Conservation (phyloP, 75 land plant species). For the Isoetes taiwanensis region DNA sequence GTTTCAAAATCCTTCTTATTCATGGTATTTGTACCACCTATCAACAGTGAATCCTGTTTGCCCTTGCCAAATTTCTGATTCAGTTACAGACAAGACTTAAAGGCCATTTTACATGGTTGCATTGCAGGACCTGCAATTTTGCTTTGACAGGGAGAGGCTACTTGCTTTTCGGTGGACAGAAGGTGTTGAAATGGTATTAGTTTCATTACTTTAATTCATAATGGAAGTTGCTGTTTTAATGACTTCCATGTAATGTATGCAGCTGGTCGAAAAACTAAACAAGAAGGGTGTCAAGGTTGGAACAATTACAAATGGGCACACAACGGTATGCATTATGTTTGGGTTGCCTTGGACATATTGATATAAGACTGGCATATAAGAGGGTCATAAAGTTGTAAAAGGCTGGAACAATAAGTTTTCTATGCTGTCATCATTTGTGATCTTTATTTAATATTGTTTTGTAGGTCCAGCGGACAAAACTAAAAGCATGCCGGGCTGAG, state of each 20-base stretch:
- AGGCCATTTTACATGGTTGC: background rate
- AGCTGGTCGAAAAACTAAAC: conserved; percentile 28
- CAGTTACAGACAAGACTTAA: too few species aligned
- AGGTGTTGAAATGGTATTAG: conserved; percentile 34
- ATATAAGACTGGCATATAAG: background rate
- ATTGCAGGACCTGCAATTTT: conserved; percentile 20
- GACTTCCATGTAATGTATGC: conserved; percentile 4
- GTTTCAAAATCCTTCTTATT: too few species aligned
- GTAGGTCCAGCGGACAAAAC: conserved; percentile 35
- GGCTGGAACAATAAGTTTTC: background rate
- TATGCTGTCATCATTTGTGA: background rate
- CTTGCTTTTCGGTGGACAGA: conserved; percentile 29
- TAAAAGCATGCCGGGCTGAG: conserved; percentile 30
- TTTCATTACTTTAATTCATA: background rate
- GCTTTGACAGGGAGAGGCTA: conserved; percentile 26
- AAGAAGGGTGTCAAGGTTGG: conserved; percentile 27
- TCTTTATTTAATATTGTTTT: background rate
- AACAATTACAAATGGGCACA: conserved; percentile 34
- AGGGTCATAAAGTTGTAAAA: background rate
- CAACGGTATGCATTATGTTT: conserved; percentile 7
- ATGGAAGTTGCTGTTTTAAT: conserved; percentile 10
- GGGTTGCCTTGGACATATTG: background rate
- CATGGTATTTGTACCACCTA: too few species aligned
- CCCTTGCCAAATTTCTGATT: too few species aligned
- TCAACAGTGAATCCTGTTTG: too few species aligned